phyloP scores from a whole-genome alignment of 1,284 basidiomycete genomes.

The Cutaneotrichosporon cutaneum region DNA sequence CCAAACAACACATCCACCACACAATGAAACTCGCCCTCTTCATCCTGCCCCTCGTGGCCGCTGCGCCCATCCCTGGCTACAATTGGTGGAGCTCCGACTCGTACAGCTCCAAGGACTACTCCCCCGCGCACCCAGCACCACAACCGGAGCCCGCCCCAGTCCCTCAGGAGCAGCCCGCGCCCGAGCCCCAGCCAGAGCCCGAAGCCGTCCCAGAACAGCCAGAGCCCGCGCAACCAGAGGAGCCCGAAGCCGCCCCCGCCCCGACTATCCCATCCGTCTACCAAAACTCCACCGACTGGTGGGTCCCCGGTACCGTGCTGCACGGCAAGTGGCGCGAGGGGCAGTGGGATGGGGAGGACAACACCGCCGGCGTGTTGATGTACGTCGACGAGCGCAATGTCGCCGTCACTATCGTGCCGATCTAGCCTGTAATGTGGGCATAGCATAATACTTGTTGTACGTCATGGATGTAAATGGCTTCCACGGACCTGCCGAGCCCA shows the following conservation, averaged over 20 bases:
- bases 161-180: background rate
- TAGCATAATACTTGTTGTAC: background rate
- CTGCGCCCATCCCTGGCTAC: background rate
- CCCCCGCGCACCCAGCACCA: background rate
- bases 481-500: too few relatives aligned
- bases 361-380: background rate
- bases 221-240: too few relatives aligned
- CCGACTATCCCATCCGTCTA: background rate
- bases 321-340: background rate
- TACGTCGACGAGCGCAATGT: background rate
- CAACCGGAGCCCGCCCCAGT: background rate
- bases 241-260: background rate
- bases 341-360: background rate
- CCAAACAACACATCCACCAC: too few relatives aligned
- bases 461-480: too few relatives aligned
- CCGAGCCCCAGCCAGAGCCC: background rate
- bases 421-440: background rate
- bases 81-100: background rate
- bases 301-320: background rate
- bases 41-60: background rate
- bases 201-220: too few relatives aligned
- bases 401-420: background rate
- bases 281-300: conserved; percentile 4
- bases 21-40: background rate
- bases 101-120: background rate